phyloP scores from a whole-genome alignment of 1,284 basidiomycete genomes.

The Neolentinus lepideus region DNA sequence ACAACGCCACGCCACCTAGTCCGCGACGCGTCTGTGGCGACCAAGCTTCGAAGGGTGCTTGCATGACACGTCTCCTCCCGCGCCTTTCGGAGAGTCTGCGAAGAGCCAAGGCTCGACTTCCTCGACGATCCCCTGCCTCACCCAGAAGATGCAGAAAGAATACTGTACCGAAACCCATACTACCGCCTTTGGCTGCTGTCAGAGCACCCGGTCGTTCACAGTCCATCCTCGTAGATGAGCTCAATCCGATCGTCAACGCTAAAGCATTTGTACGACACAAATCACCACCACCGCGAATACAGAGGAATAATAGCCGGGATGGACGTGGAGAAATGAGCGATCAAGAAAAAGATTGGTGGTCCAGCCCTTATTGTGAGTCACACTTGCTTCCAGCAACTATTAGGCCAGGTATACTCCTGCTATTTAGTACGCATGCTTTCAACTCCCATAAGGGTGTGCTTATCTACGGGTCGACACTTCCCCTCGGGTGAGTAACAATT shows the following conservation, averaged over 20 bases:
- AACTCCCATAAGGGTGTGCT: constrained; percentile 51
- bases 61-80: constrained; percentile 61
- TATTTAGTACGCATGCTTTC: constrained; percentile 67
- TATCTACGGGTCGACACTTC: constrained; percentile 39
- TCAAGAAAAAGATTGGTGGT: constrained; percentile 58
- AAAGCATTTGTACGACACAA: constrained; percentile 47
- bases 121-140: not conserved
- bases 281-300: constrained; percentile 37
- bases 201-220: constrained; percentile 28
- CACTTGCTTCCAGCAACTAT: not conserved
- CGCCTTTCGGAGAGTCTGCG: constrained; percentile 43
- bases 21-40: constrained; percentile 1
- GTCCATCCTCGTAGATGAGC: constrained; percentile 49
- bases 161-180: constrained; percentile 5
- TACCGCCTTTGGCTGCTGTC: constrained; percentile 22
- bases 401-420: too few relatives aligned
- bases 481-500: constrained; percentile 43
- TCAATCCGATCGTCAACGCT: constrained; percentile 45
- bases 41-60: not conserved
- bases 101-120: constrained; percentile 10
- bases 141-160: not conserved
- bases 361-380: constrained; percentile 65
- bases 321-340: constrained; percentile 47
- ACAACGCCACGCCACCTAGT: too few relatives aligned
- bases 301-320: constrained; percentile 25